Percentiles rank a stretch among this genome's conserved stretches.
phyloP scores from a whole-genome alignment of 805 yeast species.

The Starmerella potacharoeniae region DNA sequence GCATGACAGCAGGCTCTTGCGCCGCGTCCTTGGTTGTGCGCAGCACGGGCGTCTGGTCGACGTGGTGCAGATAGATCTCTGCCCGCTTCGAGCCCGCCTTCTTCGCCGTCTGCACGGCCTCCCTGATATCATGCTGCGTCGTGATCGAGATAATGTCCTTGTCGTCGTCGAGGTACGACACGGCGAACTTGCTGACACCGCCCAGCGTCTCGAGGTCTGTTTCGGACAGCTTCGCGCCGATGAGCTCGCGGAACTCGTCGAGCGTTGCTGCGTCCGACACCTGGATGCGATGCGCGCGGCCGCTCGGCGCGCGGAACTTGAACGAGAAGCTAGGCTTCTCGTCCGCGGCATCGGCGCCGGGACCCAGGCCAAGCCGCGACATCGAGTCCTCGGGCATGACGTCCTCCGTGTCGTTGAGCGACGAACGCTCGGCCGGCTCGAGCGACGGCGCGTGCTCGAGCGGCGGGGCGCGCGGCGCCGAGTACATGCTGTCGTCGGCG shows the following conservation, averaged over 20 bases:
- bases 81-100: conserved; percentile 46
- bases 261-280: conserved; percentile 48
- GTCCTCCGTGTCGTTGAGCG: conserved; percentile 16
- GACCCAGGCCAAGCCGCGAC: conserved; percentile 33
- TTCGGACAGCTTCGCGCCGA: conserved; percentile 32
- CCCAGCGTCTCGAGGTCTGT: conserved; percentile 33
- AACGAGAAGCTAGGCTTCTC: conserved; percentile 36
- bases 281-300: conserved; percentile 63
- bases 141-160: conserved; percentile 71
- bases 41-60: conserved; percentile 31
- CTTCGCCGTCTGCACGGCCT: conserved; percentile 53
- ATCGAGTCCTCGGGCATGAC: conserved; percentile 52
- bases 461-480: conserved; percentile 5
- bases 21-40: conserved; percentile 2
- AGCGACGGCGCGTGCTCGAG: background rate
- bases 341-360: background rate
- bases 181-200: conserved; percentile 41
- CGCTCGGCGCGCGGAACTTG: conserved; percentile 68
- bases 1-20: conserved; percentile 13
- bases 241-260: conserved; percentile 34
- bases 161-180: conserved; percentile 75
- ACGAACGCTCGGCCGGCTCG: background rate
- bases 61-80: conserved; percentile 61
- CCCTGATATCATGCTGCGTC: conserved; percentile 57
- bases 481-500: conserved; percentile 1